A percentile compares a stretch with the other conserved stretches of the same genome.
These are phyloP conservation scores for Coriolopsis trogii DNA, from an alignment of 1,284 basidiomycete genomes.

Conservation along the genomic window DNA sequence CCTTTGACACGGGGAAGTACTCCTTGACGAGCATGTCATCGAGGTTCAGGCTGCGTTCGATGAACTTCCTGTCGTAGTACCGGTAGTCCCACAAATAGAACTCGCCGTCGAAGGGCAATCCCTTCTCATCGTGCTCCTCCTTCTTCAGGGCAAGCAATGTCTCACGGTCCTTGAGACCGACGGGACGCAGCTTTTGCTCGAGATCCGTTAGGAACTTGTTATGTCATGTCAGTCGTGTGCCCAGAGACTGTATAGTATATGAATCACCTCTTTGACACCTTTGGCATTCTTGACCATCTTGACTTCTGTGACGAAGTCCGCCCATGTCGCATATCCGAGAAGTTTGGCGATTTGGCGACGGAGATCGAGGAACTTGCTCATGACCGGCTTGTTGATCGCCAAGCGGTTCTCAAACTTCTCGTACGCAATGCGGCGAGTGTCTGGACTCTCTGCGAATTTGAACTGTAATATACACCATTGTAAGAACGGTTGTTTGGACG, in stretches of 20 bases:
- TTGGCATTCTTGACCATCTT: slow-evolving; percentile 83
- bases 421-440: slow-evolving; percentile 65
- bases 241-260: neutral
- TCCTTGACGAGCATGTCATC: slow-evolving; percentile 82
- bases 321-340: slow-evolving; percentile 79
- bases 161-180: slow-evolving; percentile 67
- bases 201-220: slow-evolving; percentile 73
- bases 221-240: neutral
- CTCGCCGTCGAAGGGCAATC: slow-evolving; percentile 64
- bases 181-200: slow-evolving; percentile 70
- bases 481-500: neutral
- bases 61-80: slow-evolving; percentile 74
- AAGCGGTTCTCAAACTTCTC: slow-evolving; percentile 72
- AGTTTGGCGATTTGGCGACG: slow-evolving; percentile 69
- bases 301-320: slow-evolving; percentile 78
- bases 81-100: slow-evolving; percentile 54
- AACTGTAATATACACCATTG: slow-evolving; percentile 56
- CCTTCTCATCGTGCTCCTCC: slow-evolving; percentile 63
- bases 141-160: slow-evolving; percentile 73
- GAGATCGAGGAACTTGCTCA: slow-evolving; percentile 66
- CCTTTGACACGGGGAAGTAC: slow-evolving; percentile 82
- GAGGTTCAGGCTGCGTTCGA: slow-evolving; percentile 66
- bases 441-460: slow-evolving; percentile 73
- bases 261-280: slow-evolving; percentile 52
- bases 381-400: slow-evolving; percentile 66